Evolutionary conservation across 23 red algal species (phyloP).

Genomic region (Pyropia haitanensis): DNA sequence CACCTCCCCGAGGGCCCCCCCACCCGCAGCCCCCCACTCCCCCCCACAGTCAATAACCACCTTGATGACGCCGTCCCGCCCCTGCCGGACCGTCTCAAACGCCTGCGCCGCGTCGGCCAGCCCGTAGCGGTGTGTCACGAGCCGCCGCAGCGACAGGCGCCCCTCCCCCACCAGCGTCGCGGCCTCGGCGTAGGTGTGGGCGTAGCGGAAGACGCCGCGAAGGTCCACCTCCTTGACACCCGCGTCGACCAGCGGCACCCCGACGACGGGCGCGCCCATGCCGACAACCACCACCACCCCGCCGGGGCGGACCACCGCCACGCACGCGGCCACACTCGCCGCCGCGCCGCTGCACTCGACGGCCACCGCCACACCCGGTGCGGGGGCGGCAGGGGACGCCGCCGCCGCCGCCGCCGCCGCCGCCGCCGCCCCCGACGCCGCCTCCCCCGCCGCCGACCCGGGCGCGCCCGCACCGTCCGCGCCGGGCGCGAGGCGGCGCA

Average conservation of each 20-base stretch:
- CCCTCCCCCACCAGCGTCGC: conserved; percentile 35
- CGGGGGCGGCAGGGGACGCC: conserved; percentile 20
- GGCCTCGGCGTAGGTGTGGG: conserved; percentile 63
- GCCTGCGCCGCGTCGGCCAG: conserved; percentile 53
- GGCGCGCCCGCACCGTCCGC: background rate
- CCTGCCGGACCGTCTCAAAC: conserved; percentile 41
- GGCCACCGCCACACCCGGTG: conserved; percentile 24
- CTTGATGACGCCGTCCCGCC: conserved; percentile 51
- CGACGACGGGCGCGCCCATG: conserved; percentile 51
- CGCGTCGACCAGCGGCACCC: conserved; percentile 54
- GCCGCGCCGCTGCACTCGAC: conserved; percentile 70
- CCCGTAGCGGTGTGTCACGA: conserved; percentile 75
- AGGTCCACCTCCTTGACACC: conserved; percentile 57
- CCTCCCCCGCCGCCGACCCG: conserved; percentile 6
- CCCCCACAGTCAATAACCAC: conserved; percentile 65
- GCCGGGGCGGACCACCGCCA: conserved; percentile 38
- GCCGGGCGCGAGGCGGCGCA: background rate
- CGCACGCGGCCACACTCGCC: conserved; percentile 25
- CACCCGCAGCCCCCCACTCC: no score
- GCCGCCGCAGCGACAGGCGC: conserved; percentile 26
- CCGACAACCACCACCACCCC: conserved; percentile 65
- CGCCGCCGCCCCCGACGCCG: conserved; percentile 40
- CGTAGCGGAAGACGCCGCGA: conserved; percentile 67
- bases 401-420: conserved; percentile 17
- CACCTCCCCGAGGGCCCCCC: no score